Percentiles rank a stretch among this genome's conserved stretches.
phyloP scores from a whole-genome alignment of 2,329 filamentous ascomycete species.

The Xylaria sp. region DNA sequence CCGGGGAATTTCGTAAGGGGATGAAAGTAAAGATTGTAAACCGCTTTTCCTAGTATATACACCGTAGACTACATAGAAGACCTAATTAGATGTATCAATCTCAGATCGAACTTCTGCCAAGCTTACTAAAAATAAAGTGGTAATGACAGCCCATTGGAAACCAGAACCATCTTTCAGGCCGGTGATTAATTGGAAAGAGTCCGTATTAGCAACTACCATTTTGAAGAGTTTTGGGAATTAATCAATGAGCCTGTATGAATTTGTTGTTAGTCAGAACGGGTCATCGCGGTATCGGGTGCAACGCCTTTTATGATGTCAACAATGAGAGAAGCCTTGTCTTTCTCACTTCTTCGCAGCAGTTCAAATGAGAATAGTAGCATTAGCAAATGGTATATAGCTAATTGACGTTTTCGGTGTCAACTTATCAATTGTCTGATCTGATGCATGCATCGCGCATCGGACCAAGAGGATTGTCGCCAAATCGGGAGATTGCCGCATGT shows the following conservation, averaged over 20 bases:
- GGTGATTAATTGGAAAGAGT: neutral
- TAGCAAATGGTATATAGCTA: neutral
- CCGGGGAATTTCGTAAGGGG: slow-evolving; percentile 37
- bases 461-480: neutral
- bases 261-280: neutral
- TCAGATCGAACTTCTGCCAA: neutral
- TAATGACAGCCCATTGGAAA: slow-evolving; percentile 5
- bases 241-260: neutral
- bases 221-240: neutral
- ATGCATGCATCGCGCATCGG: neutral
- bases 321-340: neutral
- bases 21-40: slow-evolving; percentile 40
- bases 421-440: neutral
- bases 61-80: neutral
- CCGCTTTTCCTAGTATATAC: neutral
- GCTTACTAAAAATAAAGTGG: slow-evolving; percentile 10
- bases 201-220: neutral
- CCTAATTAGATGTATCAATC: neutral
- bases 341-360: neutral
- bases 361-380: neutral
- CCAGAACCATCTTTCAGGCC: neutral
- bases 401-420: neutral
- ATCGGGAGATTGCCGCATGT: slow-evolving; percentile 9
- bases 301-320: neutral
- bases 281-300: neutral